A percentile compares a stretch with the other conserved stretches of the same genome.
Evolutionary conservation across 1,284 basidiomycete species (phyloP).

Genomic region (Ustilago shanxiensis): DNA sequence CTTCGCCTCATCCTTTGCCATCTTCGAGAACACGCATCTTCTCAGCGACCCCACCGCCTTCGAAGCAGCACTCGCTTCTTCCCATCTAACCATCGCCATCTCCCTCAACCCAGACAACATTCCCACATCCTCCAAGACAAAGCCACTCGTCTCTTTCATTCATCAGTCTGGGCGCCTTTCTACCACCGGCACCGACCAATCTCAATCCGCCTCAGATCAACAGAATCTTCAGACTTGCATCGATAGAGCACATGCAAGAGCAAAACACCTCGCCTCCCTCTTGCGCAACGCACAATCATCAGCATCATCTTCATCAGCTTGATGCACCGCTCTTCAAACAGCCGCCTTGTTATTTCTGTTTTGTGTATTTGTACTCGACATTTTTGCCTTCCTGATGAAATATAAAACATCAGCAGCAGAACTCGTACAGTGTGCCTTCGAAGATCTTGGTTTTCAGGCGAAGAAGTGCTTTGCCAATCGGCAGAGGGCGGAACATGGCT

Average conservation of each 20-base stretch:
- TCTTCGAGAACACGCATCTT: slow-evolving; percentile 80
- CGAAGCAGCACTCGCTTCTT: slow-evolving; percentile 81
- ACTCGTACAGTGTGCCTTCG: neutral
- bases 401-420: neutral
- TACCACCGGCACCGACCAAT: slow-evolving; percentile 10
- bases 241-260: slow-evolving; percentile 26
- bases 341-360: neutral
- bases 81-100: slow-evolving; percentile 50
- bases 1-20: slow-evolving; percentile 80
- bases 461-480: too few relatives aligned
- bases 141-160: slow-evolving; percentile 30
- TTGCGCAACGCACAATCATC: slow-evolving; percentile 27
- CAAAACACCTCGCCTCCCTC: slow-evolving; percentile 15
- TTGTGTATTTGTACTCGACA: slow-evolving; percentile 44
- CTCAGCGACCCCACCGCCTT: slow-evolving; percentile 88
- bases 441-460: too few relatives aligned
- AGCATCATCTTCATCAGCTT: slow-evolving; percentile 17
- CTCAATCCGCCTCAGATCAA: slow-evolving; percentile 20
- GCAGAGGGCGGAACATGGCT: too few relatives aligned
- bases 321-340: neutral
- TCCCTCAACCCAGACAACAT: slow-evolving; percentile 13
- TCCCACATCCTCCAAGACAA: slow-evolving; percentile 14
- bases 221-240: slow-evolving; percentile 44
- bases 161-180: slow-evolving; percentile 40
- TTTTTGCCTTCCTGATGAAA: slow-evolving; percentile 14